These are phyloP conservation scores for Arabidopsis thaliana DNA, from an alignment of 345 rosid species.

Conservation along the genomic window TAIR10.1 NC_003076.8:1824501-1825000, in stretches of 20 bases:
- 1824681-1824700: conserved; percentile 91
- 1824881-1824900: not conserved
- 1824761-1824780: conserved; percentile 69
- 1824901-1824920: not conserved
- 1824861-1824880: conserved; percentile 13
- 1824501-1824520: conserved; percentile 86
- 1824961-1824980: not conserved
- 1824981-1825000: conserved; percentile 1
- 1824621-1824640: conserved; percentile 54
- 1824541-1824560: not conserved
- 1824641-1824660: conserved; percentile 88
- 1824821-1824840: conserved; percentile 18
- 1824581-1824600: conserved; percentile 55
- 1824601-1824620: conserved; percentile 71
- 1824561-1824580: not conserved
- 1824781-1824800: conserved; percentile 80
- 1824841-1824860: not conserved
- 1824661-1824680: conserved; percentile 76
- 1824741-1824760: conserved; percentile 62
- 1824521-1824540: not conserved
- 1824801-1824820: conserved; percentile 87
- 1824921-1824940: conserved; percentile 9
- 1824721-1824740: conserved; percentile 79
- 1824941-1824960: conserved; percentile 5
- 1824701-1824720: conserved; percentile 76